Evolutionary conservation across 2,329 filamentous ascomycete genomes (phyloP).

Genomic region (Alternaria panax): DNA sequence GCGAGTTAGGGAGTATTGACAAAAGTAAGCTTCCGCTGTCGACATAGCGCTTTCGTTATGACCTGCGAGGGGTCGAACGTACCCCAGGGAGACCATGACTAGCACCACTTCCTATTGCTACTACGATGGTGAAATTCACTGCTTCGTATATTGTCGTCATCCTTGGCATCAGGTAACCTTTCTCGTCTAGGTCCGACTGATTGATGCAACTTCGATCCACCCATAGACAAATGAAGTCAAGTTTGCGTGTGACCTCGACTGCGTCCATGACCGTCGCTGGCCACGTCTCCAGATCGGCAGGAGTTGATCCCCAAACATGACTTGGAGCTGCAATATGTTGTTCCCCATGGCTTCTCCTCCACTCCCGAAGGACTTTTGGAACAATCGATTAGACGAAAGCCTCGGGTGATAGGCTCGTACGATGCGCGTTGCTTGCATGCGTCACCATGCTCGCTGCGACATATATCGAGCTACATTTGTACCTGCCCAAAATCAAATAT

Average conservation of each 20-base stretch:
- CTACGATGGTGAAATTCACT: constrained; percentile 21
- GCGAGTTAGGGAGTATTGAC: constrained; percentile 13
- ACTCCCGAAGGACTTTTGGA: constrained; percentile 4
- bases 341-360: constrained; percentile 16
- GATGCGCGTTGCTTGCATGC: constrained; percentile 11
- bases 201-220: constrained; percentile 19
- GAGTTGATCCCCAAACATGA: constrained; percentile 22
- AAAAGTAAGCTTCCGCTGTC: constrained; percentile 15
- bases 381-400: constrained; percentile 22
- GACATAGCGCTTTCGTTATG: constrained; percentile 14
- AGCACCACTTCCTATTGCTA: constrained; percentile 11
- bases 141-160: constrained; percentile 22
- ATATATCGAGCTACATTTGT: constrained; percentile 9
- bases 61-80: constrained; percentile 4
- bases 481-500: constrained; percentile 1
- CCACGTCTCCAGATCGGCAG: constrained; percentile 2
- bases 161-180: constrained; percentile 11
- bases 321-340: constrained; percentile 20
- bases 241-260: constrained; percentile 6
- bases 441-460: constrained; percentile 7
- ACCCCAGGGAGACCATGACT: constrained; percentile 16
- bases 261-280: constrained; percentile 17
- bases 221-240: constrained; percentile 15
- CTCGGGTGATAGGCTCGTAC: constrained; percentile 8
- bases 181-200: constrained; percentile 8